Percentiles rank a stretch among this genome's conserved stretches.
phyloP scores from a whole-genome alignment of 2,329 filamentous ascomycete genomes.

The Chlorencoelia australis region DNA sequence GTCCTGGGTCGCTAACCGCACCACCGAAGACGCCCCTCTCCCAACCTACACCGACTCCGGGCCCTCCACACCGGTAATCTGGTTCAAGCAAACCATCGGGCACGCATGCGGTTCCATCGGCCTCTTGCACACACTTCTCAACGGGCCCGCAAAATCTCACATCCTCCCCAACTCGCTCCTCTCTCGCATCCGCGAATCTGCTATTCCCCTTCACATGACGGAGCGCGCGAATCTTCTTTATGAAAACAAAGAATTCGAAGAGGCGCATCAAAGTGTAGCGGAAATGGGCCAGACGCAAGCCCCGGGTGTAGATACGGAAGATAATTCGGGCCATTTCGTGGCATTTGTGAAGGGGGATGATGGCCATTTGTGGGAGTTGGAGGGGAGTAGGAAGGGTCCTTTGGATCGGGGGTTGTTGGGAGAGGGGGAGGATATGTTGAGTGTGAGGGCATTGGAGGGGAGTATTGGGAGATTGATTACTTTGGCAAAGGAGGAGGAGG shows the following conservation, averaged over 20 bases:
- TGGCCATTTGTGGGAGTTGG: constrained; percentile 61
- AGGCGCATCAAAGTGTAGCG: constrained; percentile 70
- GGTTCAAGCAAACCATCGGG: constrained; percentile 91
- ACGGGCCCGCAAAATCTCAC: constrained; percentile 62
- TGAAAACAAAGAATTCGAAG: constrained; percentile 62
- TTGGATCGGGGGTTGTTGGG: constrained; percentile 46
- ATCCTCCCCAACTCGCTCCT: constrained; percentile 50
- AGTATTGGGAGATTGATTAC: constrained; percentile 37
- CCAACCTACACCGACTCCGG: constrained; percentile 61
- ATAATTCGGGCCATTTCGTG: constrained; percentile 89
- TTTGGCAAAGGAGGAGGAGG: constrained; percentile 14
- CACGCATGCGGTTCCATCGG: constrained; percentile 92
- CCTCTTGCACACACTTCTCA: constrained; percentile 70
- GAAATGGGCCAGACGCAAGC: constrained; percentile 65
- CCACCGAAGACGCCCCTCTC: constrained; percentile 57
- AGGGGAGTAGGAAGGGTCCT: constrained; percentile 58
- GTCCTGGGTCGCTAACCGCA: constrained; percentile 67
- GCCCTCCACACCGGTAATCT: constrained; percentile 64
- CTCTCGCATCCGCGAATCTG: constrained; percentile 36
- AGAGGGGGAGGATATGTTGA: constrained; percentile 59
- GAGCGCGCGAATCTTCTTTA: constrained; percentile 69
- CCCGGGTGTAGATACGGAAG: constrained; percentile 54
- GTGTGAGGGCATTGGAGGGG: constrained; percentile 61
- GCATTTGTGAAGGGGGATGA: constrained; percentile 75
- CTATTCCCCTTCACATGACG: constrained; percentile 57